Percentiles rank a stretch among this genome's conserved stretches.
Evolutionary conservation across 2,329 filamentous ascomycete species (phyloP).

Genomic region (Colletotrichum viniferum): DNA sequence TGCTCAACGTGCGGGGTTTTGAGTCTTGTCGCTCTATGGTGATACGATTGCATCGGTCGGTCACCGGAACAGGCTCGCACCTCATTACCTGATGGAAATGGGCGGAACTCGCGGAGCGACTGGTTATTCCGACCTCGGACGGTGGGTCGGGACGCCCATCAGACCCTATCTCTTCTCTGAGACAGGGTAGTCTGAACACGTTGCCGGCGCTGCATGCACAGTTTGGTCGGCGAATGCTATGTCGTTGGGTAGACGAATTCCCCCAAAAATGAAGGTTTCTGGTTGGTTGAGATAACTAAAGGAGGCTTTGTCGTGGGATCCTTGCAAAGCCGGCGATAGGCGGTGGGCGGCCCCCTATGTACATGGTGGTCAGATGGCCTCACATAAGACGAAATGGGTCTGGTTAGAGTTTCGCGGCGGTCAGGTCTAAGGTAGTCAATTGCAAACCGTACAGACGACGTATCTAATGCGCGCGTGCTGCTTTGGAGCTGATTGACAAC

Average conservation of each 20-base stretch:
- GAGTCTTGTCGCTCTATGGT: background rate
- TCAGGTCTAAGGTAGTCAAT: background rate
- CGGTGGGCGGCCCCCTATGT: conserved; percentile 1
- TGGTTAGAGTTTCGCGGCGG: background rate
- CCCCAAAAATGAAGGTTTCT: background rate
- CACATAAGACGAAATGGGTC: conserved; percentile 1
- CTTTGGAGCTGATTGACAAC: background rate
- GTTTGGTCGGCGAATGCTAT: conserved; percentile 1
- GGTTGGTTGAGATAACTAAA: conserved; percentile 10
- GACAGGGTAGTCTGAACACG: conserved; percentile 3
- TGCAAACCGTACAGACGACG: background rate
- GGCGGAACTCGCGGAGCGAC: conserved; percentile 17
- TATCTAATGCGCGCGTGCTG: background rate
- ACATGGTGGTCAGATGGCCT: conserved; percentile 8
- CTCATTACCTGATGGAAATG: conserved; percentile 11
- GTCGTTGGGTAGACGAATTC: background rate
- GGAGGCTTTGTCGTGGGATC: background rate
- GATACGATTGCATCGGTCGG: conserved; percentile 2
- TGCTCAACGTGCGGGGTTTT: conserved; percentile 15
- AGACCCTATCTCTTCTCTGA: background rate
- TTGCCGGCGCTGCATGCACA: background rate
- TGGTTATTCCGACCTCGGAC: conserved; percentile 21
- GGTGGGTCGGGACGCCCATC: conserved; percentile 18
- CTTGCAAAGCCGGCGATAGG: conserved; percentile 21
- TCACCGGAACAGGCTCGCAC: conserved; percentile 1